A percentile compares a stretch with the other conserved stretches of the same genome.
phyloP scores from a whole-genome alignment of 1,139 yeast species.

The Geotrichum citri-aurantii region DNA sequence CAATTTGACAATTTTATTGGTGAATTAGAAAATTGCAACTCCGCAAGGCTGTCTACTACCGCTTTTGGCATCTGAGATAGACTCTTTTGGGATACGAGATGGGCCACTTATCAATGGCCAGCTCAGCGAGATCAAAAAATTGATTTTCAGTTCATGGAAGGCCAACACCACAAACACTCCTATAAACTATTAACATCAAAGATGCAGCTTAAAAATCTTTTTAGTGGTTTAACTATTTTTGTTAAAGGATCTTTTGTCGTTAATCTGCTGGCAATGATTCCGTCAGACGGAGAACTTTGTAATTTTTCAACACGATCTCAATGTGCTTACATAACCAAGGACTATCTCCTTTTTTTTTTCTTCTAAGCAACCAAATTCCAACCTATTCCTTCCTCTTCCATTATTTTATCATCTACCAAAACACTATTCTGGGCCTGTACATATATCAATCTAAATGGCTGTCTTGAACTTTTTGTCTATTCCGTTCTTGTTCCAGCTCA shows the following conservation, averaged over 20 bases:
- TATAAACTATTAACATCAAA: too few species aligned
- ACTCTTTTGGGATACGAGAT: not conserved
- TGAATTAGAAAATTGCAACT: not conserved
- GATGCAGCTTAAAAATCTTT: not conserved
- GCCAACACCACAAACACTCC: too few species aligned
- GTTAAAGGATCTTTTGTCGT: not conserved
- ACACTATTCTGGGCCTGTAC: not conserved
- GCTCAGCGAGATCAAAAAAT: not conserved
- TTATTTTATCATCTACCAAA: not conserved
- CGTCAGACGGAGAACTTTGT: not conserved
- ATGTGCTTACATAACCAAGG: not conserved
- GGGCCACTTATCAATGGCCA: not conserved
- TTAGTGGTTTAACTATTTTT: too few species aligned
- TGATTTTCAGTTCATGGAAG: too few species aligned
- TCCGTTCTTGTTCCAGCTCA: conserved; percentile 7
- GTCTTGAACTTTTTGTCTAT: not conserved
- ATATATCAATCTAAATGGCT: not conserved
- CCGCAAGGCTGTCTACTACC: not conserved
- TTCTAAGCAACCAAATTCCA: not conserved
- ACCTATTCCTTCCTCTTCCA: not conserved
- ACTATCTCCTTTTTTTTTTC: not conserved
- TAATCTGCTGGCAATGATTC: not conserved
- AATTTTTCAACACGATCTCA: not conserved
- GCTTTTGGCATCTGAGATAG: not conserved
- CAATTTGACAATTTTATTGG: not conserved